These are phyloP conservation scores for Medicago lupulina DNA, from an alignment of 306 rosid genomes.

Conservation along the genomic window DNA sequence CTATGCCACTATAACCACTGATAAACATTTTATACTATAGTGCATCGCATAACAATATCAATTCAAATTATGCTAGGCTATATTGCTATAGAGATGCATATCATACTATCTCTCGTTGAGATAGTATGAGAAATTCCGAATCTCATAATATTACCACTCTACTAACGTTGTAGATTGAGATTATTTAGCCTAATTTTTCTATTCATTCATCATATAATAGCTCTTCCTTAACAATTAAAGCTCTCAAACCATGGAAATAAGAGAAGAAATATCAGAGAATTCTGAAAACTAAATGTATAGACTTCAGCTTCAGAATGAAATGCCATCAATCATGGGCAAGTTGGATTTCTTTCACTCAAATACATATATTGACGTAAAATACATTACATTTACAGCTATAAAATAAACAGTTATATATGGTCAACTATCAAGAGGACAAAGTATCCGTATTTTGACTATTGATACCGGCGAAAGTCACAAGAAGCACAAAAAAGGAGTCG, in stretches of 20 bases:
- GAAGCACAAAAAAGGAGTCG: neutral
- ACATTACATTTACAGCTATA: constrained; percentile 41
- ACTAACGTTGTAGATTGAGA: no score
- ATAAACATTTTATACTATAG: no score
- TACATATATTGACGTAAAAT: neutral
- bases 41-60: no score
- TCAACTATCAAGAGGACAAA: constrained; percentile 16
- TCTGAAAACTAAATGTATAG: constrained; percentile 9
- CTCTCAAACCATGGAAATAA: neutral
- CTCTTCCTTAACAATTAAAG: constrained; percentile 30
- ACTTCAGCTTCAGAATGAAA: constrained; percentile 27
- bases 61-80: no score
- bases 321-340: constrained; percentile 34
- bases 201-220: constrained; percentile 7
- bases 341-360: constrained; percentile 29
- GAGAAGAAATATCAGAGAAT: neutral
- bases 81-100: no score
- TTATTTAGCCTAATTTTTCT: neutral
- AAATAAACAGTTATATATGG: constrained; percentile 21
- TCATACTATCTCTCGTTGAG: no score
- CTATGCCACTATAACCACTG: no score
- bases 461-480: constrained; percentile 6
- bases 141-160: neutral
- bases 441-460: constrained; percentile 22
- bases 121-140: neutral